These are phyloP conservation scores for Sugiyamaella neomexicana DNA, from an alignment of 1,139 yeast genomes.

Conservation along the genomic window DNA sequence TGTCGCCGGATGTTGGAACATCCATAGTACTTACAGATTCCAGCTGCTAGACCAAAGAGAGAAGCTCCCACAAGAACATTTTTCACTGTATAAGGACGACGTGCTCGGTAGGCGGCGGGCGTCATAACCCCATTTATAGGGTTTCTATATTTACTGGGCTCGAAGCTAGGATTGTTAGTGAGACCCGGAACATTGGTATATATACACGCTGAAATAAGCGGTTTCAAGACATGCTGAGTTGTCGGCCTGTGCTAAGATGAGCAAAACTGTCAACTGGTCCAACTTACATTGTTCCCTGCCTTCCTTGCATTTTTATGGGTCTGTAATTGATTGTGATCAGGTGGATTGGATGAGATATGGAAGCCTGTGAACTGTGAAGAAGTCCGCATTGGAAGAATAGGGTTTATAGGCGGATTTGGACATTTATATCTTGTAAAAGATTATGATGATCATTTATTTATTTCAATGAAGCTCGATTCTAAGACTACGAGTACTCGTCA, in stretches of 20 bases:
- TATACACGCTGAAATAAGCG: too few species aligned
- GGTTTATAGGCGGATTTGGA: too few species aligned
- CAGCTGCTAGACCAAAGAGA: slow-evolving; percentile 61
- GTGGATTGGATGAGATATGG: background rate
- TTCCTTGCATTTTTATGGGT: slow-evolving; percentile 9
- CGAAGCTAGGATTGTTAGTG: slow-evolving; percentile 27
- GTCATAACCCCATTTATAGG: slow-evolving; percentile 84
- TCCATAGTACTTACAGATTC: slow-evolving; percentile 52
- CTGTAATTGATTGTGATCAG: background rate
- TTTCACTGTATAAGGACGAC: slow-evolving; percentile 79
- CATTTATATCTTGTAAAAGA: too few species aligned
- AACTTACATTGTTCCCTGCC: slow-evolving; percentile 9
- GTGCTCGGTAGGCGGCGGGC: slow-evolving; percentile 87
- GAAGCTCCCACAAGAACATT: slow-evolving; percentile 64
- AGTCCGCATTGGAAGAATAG: background rate
- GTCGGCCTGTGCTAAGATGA: background rate
- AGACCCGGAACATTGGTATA: background rate
- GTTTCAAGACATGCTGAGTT: too few species aligned
- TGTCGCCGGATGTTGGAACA: too few species aligned
- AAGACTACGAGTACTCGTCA: too few species aligned
- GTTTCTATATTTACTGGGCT: slow-evolving; percentile 60
- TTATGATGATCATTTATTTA: too few species aligned
- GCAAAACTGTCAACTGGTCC: background rate
- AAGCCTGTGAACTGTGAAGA: background rate
- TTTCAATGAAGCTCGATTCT: too few species aligned